Conservation (phyloP, 2,329 filamentous ascomycete species). For the Alternaria sp. region DNA sequence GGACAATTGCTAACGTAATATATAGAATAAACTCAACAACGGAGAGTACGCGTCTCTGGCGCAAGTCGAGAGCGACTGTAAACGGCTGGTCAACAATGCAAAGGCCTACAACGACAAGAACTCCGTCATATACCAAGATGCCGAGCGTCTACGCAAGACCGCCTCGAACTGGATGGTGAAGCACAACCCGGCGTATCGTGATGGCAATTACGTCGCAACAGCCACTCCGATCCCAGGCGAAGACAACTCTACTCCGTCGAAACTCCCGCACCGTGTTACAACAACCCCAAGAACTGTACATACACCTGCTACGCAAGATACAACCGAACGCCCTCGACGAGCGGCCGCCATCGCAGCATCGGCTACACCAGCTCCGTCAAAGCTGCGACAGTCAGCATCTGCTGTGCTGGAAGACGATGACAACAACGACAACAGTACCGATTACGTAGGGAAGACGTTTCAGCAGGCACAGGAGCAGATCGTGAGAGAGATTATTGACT, state of each 20-base stretch:
- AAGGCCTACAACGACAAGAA: slow-evolving; percentile 82
- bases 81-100: slow-evolving; percentile 86
- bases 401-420: slow-evolving; percentile 31
- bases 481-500: slow-evolving; percentile 73
- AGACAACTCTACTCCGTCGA: slow-evolving; percentile 46
- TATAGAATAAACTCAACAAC: slow-evolving; percentile 69
- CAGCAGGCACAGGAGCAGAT: slow-evolving; percentile 89
- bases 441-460: slow-evolving; percentile 69
- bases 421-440: slow-evolving; percentile 33
- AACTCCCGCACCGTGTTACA: slow-evolving; percentile 39
- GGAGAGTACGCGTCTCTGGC: slow-evolving; percentile 75
- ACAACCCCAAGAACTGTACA: slow-evolving; percentile 36
- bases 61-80: slow-evolving; percentile 82
- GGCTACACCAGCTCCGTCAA: slow-evolving; percentile 47
- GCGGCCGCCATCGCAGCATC: slow-evolving; percentile 38
- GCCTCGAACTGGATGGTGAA: slow-evolving; percentile 88
- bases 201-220: slow-evolving; percentile 70
- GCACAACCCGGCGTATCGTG: slow-evolving; percentile 82
- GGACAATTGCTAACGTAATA: slow-evolving; percentile 1
- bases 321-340: slow-evolving; percentile 44
- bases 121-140: slow-evolving; percentile 79
- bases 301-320: slow-evolving; percentile 38
- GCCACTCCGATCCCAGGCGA: slow-evolving; percentile 76
- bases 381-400: slow-evolving; percentile 44
- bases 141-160: slow-evolving; percentile 85